Conservation (phyloP, 768 basidiomycete genomes). For the Russula virescens region DNA sequence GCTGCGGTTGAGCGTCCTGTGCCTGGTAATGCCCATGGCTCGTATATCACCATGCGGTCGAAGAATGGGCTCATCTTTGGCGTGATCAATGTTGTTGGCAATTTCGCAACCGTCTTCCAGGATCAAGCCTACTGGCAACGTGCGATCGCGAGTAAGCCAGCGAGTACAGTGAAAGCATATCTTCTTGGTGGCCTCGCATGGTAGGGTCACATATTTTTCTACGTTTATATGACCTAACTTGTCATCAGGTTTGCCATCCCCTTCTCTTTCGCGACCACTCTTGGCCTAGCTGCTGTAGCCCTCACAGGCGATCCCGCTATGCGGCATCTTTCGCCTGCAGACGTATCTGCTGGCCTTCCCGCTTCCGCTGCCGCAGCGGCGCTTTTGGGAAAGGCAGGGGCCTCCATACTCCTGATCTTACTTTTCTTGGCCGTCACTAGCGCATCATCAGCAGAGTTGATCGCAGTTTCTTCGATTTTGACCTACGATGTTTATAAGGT, state of each 20-base stretch:
- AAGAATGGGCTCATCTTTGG: constrained; percentile 57
- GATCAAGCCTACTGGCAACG: constrained; percentile 80
- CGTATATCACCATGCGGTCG: constrained; percentile 63
- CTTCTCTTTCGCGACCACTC: constrained; percentile 78
- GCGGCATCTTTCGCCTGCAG: constrained; percentile 45
- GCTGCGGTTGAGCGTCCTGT: constrained; percentile 57
- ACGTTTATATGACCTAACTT: background rate
- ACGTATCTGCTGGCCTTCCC: constrained; percentile 86
- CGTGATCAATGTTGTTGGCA: constrained; percentile 83
- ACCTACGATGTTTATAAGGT: constrained; percentile 87
- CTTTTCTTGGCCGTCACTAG: constrained; percentile 85
- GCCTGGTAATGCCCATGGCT: constrained; percentile 75
- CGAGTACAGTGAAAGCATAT: constrained; percentile 86
- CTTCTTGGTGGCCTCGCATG: constrained; percentile 85
- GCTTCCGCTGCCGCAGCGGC: constrained; percentile 80
- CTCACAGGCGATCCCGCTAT: constrained; percentile 56
- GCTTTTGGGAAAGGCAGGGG: constrained; percentile 73
- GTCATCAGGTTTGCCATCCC: constrained; percentile 70
- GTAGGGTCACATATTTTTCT: constrained; percentile 34
- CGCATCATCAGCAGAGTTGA: constrained; percentile 84
- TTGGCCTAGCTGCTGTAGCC: constrained; percentile 85
- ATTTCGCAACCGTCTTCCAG: constrained; percentile 63
- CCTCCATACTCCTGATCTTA: constrained; percentile 68
- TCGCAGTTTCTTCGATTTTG: constrained; percentile 78
- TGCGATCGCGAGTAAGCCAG: constrained; percentile 81